Base-by-base conservation (phyloP, 2,329 filamentous ascomycete species). In the Magnaporthiopsis rhizophila region DNA sequence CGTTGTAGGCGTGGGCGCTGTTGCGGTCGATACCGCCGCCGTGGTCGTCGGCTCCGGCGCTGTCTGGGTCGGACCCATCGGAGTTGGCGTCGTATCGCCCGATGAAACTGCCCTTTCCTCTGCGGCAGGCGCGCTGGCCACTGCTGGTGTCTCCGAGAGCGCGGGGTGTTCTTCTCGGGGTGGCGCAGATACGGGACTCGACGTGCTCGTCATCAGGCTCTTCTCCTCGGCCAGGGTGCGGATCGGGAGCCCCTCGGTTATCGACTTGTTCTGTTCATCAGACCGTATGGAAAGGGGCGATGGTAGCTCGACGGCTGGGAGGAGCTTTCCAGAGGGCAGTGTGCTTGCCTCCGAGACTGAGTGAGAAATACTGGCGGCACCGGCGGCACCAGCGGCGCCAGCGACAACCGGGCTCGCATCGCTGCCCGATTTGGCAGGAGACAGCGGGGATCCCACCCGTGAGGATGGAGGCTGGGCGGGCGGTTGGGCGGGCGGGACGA, bases 141-240 rank as follows among this genome's bases (percentile, higher is more conserved):
- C 9, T 32, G 63, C 63, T 24, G 62, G 53, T 34, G 63, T 60
- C 50, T 58, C 57, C n/a, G 65, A 66, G 24, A 72, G 59, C 9
- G 72, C 71, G n/a, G 75, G 74, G 58, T 80, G 78, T 32, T 77
- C 72, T n/a, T 78, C 74, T 15, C 74, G 74, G 24, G 76, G 73
- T 21, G 75, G 73, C 8, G 73, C 72, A n/a, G 76, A 74, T 12
- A 75, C 67, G 24, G 73, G 68, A 24, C 73, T 74, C 7, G 74
- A 74, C 1, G 75, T 71, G 9, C 72, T 69, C 61, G 74, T 74
- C 15, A 74, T 69, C 26, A 77, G 69, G 13, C 74, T 71, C 66
- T 79, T 81, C 66, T 83, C 81, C 18, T 83, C 79, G 2, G 75
- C 75, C 2, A 80, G 70, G 2, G 80, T 82, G 28, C 76, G 66